Evolutionary conservation across 2,329 filamentous ascomycete genomes (phyloP).

Genomic region (Dothiorella sarmentorum): DNA sequence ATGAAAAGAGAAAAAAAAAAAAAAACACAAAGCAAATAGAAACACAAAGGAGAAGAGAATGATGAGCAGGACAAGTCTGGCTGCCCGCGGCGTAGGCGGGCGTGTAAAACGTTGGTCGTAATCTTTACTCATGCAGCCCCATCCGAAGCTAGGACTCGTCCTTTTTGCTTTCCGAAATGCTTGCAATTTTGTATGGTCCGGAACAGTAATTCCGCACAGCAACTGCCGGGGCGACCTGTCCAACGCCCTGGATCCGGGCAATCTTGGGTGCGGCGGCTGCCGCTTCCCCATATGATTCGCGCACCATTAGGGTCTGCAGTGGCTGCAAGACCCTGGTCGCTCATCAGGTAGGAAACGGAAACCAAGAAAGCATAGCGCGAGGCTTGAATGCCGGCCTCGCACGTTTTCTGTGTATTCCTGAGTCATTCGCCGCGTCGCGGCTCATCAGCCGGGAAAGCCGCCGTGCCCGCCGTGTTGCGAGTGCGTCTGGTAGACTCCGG

Average conservation of each 20-base stretch:
- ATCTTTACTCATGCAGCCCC: background rate
- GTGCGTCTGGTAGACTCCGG: constrained; percentile 8
- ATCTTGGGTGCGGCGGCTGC: constrained; percentile 13
- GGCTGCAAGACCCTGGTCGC: constrained; percentile 9
- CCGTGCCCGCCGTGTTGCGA: constrained; percentile 9
- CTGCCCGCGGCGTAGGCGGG: background rate
- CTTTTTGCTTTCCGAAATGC: background rate
- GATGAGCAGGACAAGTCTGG: background rate
- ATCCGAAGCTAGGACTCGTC: background rate
- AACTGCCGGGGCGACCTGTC: constrained; percentile 6
- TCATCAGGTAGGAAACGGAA: constrained; percentile 15
- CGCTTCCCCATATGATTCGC: constrained; percentile 14
- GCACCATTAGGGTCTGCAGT: constrained; percentile 6
- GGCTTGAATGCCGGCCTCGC: constrained; percentile 12
- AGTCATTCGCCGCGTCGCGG: background rate
- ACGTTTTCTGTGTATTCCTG: constrained; percentile 2
- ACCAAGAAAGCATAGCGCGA: constrained; percentile 13
- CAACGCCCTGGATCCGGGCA: constrained; percentile 5
- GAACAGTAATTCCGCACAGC: background rate
- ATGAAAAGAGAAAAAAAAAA: no score
- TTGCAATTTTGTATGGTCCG: background rate
- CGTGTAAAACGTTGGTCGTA: background rate
- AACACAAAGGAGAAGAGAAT: background rate
- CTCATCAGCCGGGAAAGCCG: constrained; percentile 17
- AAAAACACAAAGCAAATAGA: constrained; percentile 7